Evolutionary conservation across 345 rosid genomes (phyloP), one percentile per base, ranked within the genome.

Genomic region (Heritiera littoralis): DNA sequence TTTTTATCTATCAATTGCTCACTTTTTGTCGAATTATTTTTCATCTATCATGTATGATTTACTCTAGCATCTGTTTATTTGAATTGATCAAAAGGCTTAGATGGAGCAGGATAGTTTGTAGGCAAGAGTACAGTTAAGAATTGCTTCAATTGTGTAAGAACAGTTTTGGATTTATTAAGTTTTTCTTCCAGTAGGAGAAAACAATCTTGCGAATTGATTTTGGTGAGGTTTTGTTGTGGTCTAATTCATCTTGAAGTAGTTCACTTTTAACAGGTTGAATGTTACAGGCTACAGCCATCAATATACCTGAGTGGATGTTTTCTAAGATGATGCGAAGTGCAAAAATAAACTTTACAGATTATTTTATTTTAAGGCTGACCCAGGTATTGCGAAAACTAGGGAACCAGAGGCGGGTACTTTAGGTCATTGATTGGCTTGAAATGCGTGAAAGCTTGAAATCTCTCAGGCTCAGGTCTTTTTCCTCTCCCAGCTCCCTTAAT

Each of bases 361-460:
- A 88, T 88, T 82, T 92, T 66, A 83, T 92, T 49, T 70, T 88
- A 85, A 93, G 98, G 83, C 78, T 92, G 81, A 89, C 92, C 77
- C 97, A 91, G 88, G 71, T 86, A 85, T 80, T 95, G 73, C 97
- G 99, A 71, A 92, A 91, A 84, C 81, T 92, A 58, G 97, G 98
- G 84, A 93, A 95, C 78, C 92, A 96, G 99, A 90, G 97, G 86
- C 86, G 93, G 71, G 96, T 92, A 68, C 89, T 95, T 70, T 97
- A 95, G 85, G 96, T 93, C 80, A 90, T 95, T 59, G 97, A 92
- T 84, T 93, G 99, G 99, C 94, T 95, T 85, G 90, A 93, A 82
- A 83, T 84, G 86, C 93, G 90, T 30, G 97, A 93, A 45, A 96
- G 94, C 78, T 93, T 77, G 85, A 90, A 91, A 87, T 83, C 99